These are phyloP conservation scores for Colletotrichum musicola DNA, from an alignment of 2,329 filamentous ascomycete species.

Conservation along the genomic window DNA sequence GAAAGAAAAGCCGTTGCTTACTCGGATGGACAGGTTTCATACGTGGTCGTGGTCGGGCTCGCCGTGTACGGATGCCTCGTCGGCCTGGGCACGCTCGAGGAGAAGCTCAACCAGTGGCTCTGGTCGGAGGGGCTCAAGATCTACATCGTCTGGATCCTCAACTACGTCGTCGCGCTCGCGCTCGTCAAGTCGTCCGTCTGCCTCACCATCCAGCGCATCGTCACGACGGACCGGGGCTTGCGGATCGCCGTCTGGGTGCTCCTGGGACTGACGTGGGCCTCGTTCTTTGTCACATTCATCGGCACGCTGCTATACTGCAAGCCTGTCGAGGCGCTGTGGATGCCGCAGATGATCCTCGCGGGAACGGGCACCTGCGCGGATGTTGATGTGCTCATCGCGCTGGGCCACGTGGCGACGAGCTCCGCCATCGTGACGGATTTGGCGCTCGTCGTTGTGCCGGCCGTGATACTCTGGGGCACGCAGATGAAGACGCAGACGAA, in stretches of 20 bases:
- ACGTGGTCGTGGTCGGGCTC: conserved; percentile 38
- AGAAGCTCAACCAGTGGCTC: conserved; percentile 43
- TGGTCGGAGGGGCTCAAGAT: conserved; percentile 42
- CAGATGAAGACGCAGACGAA: conserved; percentile 47
- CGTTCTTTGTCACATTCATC: conserved; percentile 47
- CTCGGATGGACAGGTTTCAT: conserved; percentile 26
- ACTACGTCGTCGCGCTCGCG: conserved; percentile 43
- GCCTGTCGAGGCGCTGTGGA: conserved; percentile 48
- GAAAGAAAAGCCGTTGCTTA: neutral
- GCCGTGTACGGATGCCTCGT: conserved; percentile 39
- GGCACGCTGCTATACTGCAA: conserved; percentile 48
- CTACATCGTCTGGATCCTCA: conserved; percentile 45
- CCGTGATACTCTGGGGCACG: conserved; percentile 48
- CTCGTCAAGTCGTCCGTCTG: conserved; percentile 52
- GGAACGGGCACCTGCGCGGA: conserved; percentile 40
- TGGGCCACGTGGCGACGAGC: conserved; percentile 47
- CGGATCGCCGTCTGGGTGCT: conserved; percentile 42
- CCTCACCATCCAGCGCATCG: conserved; percentile 50
- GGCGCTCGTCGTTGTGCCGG: conserved; percentile 48
- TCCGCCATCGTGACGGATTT: conserved; percentile 50
- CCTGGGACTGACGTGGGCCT: conserved; percentile 42
- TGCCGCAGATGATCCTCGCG: conserved; percentile 46
- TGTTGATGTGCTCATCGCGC: conserved; percentile 42
- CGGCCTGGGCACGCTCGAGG: conserved; percentile 43
- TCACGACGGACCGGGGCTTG: conserved; percentile 40